phyloP scores from a whole-genome alignment of 116 monocot species.

The Posidonia oceanica region DNA sequence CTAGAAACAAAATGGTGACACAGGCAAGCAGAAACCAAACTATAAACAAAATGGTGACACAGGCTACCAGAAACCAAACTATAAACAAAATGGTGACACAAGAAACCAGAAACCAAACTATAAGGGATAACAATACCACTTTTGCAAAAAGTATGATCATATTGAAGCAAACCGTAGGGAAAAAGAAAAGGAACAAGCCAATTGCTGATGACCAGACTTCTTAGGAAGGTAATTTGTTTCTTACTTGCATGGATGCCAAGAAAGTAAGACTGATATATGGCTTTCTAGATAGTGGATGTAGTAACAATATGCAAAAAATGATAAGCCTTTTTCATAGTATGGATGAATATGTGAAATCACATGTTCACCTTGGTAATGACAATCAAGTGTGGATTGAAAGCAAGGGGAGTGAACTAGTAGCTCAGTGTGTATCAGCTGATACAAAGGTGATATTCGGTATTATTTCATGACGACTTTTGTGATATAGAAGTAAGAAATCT shows the following conservation, averaged over 20 bases:
- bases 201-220: neutral
- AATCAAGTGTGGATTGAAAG: conserved; percentile 7
- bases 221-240: conserved; percentile 13
- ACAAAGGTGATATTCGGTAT: conserved; percentile 3
- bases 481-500: conserved; percentile 1
- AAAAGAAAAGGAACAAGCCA: conserved; percentile 9
- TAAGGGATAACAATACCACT: conserved; percentile 2
- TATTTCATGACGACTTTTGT: conserved; percentile 7
- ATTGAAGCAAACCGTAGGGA: conserved; percentile 4
- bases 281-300: conserved; percentile 21
- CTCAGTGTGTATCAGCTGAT: conserved; percentile 12
- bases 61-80: no score
- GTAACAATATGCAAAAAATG: conserved; percentile 17
- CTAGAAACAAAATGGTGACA: neutral
- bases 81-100: no score
- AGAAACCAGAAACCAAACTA: no score
- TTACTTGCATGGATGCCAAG: neutral
- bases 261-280: conserved; percentile 1
- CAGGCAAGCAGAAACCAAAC: neutral
- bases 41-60: no score
- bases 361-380: conserved; percentile 10
- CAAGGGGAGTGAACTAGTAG: conserved; percentile 4
- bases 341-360: conserved; percentile 9
- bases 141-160: conserved; percentile 16
- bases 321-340: conserved; percentile 9